Conservation (phyloP, 2,329 filamentous ascomycete species). For the Fusarium sterilihyphosum region DNA sequence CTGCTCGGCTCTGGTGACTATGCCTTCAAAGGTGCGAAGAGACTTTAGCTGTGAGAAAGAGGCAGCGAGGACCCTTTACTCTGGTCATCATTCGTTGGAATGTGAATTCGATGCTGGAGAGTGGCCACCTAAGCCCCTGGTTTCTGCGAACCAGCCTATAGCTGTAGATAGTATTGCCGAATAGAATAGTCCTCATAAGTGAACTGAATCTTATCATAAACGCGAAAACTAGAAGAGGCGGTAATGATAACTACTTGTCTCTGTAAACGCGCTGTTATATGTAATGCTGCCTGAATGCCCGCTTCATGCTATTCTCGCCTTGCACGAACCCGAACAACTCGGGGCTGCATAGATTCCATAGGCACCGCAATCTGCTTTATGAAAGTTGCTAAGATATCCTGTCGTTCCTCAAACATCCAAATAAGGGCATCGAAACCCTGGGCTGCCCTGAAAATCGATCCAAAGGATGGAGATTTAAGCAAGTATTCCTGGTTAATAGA, state of each 20-base stretch:
- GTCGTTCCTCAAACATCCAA: not conserved
- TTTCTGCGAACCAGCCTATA: not conserved
- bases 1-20: not conserved
- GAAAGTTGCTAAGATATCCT: not conserved
- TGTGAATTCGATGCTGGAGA: not conserved
- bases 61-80: not conserved
- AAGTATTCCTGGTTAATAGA: too few relatives aligned
- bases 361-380: not conserved
- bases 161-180: not conserved
- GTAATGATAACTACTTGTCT: not conserved
- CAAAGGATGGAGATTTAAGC: too few relatives aligned
- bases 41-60: not conserved
- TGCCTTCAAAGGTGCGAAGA: not conserved
- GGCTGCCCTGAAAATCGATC: too few relatives aligned
- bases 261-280: too few relatives aligned
- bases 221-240: not conserved
- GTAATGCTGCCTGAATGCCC: not conserved
- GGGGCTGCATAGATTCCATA: not conserved
- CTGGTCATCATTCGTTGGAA: not conserved
- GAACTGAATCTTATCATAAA: not conserved
- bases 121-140: constrained; percentile 9
- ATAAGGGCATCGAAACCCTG: too few relatives aligned
- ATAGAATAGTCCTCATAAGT: not conserved
- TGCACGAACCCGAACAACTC: not conserved
- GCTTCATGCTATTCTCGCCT: not conserved